Evolutionary conservation across 129 eudicot species (phyloP).

Genomic region (Helianthus annuus): HanXRQr2.0-SUNRISE NC_035448.2:197451245-197451744

Average conservation of each 20-base stretch:
- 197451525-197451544: conserved; percentile 79
- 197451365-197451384: conserved; percentile 87
- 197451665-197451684: conserved; percentile 72
- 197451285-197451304: conserved; percentile 56
- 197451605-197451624: conserved; percentile 73
- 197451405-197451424: conserved; percentile 56
- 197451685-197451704: conserved; percentile 92
- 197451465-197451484: conserved; percentile 74
- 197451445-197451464: conserved; percentile 98
- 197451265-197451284: conserved; percentile 93
- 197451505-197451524: conserved; percentile 82
- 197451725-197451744: conserved; percentile 71
- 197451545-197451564: conserved; percentile 48
- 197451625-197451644: conserved; percentile 71
- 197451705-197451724: conserved; percentile 88
- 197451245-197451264: conserved; percentile 87
- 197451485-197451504: conserved; percentile 66
- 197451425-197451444: conserved; percentile 81
- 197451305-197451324: conserved; percentile 87
- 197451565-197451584: conserved; percentile 71
- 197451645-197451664: conserved; percentile 82
- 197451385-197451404: conserved; percentile 63
- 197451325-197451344: conserved; percentile 91
- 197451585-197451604: conserved; percentile 82
- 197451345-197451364: conserved; percentile 44